Percentiles rank a stretch among this genome's conserved stretches.
phyloP scores from a whole-genome alignment of 164 flowering plant species.

The Stephania yunnanensis region DNA sequence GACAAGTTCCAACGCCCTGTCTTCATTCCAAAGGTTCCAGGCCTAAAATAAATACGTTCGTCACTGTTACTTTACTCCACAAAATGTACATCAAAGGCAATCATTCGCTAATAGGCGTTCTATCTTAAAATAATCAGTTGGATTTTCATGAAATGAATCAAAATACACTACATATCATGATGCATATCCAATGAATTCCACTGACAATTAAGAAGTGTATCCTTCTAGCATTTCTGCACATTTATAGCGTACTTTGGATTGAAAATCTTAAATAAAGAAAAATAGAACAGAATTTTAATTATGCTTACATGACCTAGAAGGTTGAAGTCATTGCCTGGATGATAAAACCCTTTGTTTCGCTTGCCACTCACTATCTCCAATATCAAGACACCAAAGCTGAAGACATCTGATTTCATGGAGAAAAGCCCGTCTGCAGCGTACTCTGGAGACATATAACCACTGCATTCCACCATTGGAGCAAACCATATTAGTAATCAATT shows the following conservation, averaged over 20 bases:
- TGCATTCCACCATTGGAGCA: neutral
- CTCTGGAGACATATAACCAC: slow-evolving; percentile 11
- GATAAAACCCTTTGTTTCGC: slow-evolving; percentile 8
- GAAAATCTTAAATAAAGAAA: neutral
- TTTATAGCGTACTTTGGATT: no score
- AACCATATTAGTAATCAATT: neutral
- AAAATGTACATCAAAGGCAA: no score
- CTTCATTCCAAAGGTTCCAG: slow-evolving; percentile 1
- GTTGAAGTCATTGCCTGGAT: slow-evolving; percentile 4
- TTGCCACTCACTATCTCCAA: slow-evolving; percentile 6
- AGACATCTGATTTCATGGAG: slow-evolving; percentile 9
- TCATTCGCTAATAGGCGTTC: no score
- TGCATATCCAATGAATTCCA: neutral
- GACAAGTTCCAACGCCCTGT: neutral
- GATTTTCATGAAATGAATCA: neutral
- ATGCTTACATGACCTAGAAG: slow-evolving; percentile 6
- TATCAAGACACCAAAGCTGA: slow-evolving; percentile 7
- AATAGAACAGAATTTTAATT: neutral
- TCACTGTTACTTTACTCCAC: no score
- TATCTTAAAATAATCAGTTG: neutral
- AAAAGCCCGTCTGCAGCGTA: slow-evolving; percentile 6
- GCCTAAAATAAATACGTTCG: neutral
- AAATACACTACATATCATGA: neutral
- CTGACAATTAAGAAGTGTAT: neutral
- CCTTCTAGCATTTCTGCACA: neutral